Evolutionary conservation across 2,329 filamentous ascomycete species (phyloP).

Genomic region (Cryphonectria parasitica): DNA sequence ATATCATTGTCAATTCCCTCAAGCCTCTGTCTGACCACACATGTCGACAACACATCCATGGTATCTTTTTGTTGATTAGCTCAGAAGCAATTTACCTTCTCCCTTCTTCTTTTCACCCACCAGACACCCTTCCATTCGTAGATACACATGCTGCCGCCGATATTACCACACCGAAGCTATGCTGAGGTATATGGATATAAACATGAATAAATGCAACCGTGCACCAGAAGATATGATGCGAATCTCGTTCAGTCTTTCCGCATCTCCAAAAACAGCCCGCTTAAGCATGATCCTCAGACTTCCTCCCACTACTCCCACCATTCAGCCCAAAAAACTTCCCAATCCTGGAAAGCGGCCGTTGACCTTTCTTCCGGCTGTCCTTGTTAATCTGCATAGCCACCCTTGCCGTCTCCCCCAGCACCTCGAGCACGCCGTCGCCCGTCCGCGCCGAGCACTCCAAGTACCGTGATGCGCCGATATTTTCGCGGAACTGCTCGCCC

Average conservation of each 20-base stretch:
- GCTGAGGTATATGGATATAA: not conserved
- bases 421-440: slow-evolving; percentile 28
- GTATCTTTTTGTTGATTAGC: not conserved
- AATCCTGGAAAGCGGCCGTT: slow-evolving; percentile 27
- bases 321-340: slow-evolving; percentile 26
- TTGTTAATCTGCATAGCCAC: slow-evolving; percentile 24
- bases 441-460: slow-evolving; percentile 29
- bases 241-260: not conserved
- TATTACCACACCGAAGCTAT: not conserved
- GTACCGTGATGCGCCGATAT: slow-evolving; percentile 28
- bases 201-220: not conserved
- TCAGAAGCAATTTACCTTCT: not conserved
- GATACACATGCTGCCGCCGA: not conserved
- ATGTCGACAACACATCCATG: not conserved
- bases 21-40: not conserved
- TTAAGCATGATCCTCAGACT: not conserved
- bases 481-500: slow-evolving; percentile 29
- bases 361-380: slow-evolving; percentile 16
- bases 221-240: not conserved
- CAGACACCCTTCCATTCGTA: not conserved
- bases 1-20: not conserved
- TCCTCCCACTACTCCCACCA: slow-evolving; percentile 1
- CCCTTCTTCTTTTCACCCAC: not conserved
- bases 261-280: not conserved
- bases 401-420: slow-evolving; percentile 27